phyloP scores from a whole-genome alignment of 345 rosid species.

The Acer saccharum region DNA sequence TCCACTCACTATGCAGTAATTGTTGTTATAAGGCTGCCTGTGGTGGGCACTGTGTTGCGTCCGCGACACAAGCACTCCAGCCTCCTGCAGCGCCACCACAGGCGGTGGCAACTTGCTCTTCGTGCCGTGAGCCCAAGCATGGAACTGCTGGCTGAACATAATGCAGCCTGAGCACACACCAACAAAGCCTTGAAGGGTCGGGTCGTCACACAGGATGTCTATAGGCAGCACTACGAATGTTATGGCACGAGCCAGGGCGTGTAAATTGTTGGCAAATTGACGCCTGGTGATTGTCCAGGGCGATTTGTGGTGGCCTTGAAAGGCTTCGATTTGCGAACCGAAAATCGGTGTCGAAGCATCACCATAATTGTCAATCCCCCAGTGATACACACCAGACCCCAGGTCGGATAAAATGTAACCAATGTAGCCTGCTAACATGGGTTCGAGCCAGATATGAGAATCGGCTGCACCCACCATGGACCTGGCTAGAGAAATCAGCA shows the following conservation, averaged over 20 bases:
- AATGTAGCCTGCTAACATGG: slow-evolving; percentile 60
- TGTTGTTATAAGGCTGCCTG: slow-evolving; percentile 77
- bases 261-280: slow-evolving; percentile 84
- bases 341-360: slow-evolving; percentile 68
- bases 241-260: slow-evolving; percentile 60
- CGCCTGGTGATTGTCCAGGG: slow-evolving; percentile 90
- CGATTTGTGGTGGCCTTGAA: slow-evolving; percentile 92
- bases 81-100: slow-evolving; percentile 71
- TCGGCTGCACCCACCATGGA: slow-evolving; percentile 42
- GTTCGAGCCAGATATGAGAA: slow-evolving; percentile 58
- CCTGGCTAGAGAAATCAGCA: slow-evolving; percentile 60
- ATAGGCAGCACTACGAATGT: slow-evolving; percentile 66
- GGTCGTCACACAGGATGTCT: slow-evolving; percentile 49
- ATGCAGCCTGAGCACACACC: slow-evolving; percentile 63
- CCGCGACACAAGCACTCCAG: slow-evolving; percentile 69
- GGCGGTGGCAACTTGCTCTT: slow-evolving; percentile 75
- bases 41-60: slow-evolving; percentile 73
- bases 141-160: slow-evolving; percentile 92
- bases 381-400: slow-evolving; percentile 88
- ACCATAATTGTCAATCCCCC: slow-evolving; percentile 94
- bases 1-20: slow-evolving; percentile 91
- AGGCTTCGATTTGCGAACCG: slow-evolving; percentile 81
- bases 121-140: slow-evolving; percentile 95
- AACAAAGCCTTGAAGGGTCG: slow-evolving; percentile 58
- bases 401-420: slow-evolving; percentile 84